These are phyloP conservation scores for Aureobasidium sp. DNA, from an alignment of 2,329 filamentous ascomycete species.

Conservation along the genomic window DNA sequence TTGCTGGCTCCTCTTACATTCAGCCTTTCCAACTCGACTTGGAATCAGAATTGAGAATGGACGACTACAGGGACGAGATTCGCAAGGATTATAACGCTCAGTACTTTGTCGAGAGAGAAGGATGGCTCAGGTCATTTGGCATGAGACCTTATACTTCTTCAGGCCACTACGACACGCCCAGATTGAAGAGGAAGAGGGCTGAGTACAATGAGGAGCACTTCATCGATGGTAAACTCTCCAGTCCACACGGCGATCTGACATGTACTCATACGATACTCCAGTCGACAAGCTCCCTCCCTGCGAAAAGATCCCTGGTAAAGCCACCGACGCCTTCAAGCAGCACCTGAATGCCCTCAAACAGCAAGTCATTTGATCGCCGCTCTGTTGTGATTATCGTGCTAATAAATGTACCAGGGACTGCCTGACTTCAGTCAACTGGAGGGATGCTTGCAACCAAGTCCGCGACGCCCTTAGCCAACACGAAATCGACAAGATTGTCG, in stretches of 20 bases:
- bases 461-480: neutral
- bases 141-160: neutral
- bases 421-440: neutral
- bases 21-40: neutral
- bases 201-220: neutral
- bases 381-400: neutral
- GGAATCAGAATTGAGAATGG: too few relatives aligned
- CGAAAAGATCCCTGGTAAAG: neutral
- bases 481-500: neutral
- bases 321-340: neutral
- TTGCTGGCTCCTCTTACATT: neutral
- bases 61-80: neutral
- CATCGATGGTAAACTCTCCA: neutral
- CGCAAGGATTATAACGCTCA: neutral
- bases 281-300: neutral
- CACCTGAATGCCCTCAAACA: neutral
- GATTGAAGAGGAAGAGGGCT: neutral
- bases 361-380: neutral
- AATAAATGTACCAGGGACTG: neutral
- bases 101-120: neutral
- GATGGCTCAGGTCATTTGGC: neutral
- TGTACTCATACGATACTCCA: neutral
- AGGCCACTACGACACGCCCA: neutral
- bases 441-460: neutral
- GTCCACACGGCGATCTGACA: too few relatives aligned